phyloP scores from a whole-genome alignment of 495 filamentous ascomycete species.

The Trichocladium antarcticum region DNA sequence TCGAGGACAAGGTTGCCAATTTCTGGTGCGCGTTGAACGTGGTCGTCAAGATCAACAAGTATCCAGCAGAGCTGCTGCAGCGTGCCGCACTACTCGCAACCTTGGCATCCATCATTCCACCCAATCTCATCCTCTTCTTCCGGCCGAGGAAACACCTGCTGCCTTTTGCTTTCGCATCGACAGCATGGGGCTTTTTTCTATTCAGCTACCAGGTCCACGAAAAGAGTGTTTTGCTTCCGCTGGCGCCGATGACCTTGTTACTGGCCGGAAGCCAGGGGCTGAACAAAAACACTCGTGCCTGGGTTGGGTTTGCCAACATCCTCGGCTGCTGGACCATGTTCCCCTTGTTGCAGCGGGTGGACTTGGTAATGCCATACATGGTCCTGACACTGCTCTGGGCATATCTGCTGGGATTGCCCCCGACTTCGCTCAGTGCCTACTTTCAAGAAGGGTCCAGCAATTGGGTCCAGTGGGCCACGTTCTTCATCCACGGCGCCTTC shows the following conservation, averaged over 20 bases:
- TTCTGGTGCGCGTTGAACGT: slow-evolving; percentile 91
- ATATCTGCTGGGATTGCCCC: slow-evolving; percentile 78
- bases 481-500: slow-evolving; percentile 58
- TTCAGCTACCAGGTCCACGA: slow-evolving; percentile 98
- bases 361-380: slow-evolving; percentile 70
- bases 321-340: slow-evolving; percentile 91
- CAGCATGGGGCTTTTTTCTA: slow-evolving; percentile 93
- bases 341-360: slow-evolving; percentile 76
- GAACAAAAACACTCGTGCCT: slow-evolving; percentile 61
- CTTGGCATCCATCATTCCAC: slow-evolving; percentile 59
- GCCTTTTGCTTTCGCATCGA: slow-evolving; percentile 65
- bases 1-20: slow-evolving; percentile 98
- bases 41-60: slow-evolving; percentile 69
- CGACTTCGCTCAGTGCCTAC: slow-evolving; percentile 59
- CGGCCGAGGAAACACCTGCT: slow-evolving; percentile 66
- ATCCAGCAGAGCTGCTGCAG: slow-evolving; percentile 56
- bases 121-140: slow-evolving; percentile 67
- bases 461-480: slow-evolving; percentile 43
- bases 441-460: slow-evolving; percentile 35
- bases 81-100: slow-evolving; percentile 68
- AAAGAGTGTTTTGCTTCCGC: slow-evolving; percentile 83
- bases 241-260: slow-evolving; percentile 83
- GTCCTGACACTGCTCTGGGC: slow-evolving; percentile 80
- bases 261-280: slow-evolving; percentile 68
- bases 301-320: slow-evolving; percentile 88